A percentile compares a stretch with the other conserved stretches of the same genome.
These are phyloP conservation scores for Calamus simplicifolius DNA, from an alignment of 176 grass and related monocot species.

Conservation along the genomic window DNA sequence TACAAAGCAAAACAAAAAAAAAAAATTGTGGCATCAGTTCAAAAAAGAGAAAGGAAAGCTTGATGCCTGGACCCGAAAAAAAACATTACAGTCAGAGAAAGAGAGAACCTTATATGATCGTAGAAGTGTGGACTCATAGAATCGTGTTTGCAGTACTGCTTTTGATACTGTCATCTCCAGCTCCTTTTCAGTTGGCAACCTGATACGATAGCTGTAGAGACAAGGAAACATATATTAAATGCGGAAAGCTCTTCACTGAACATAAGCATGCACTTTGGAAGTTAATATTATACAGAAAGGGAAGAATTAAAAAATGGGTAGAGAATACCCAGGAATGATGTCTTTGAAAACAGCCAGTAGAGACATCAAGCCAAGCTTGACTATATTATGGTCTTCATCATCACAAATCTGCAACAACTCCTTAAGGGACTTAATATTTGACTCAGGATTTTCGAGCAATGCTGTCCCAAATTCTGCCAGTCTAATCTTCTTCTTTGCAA, in stretches of 20 bases:
- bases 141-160: conserved; percentile 63
- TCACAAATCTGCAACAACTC: conserved; percentile 72
- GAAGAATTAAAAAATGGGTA: conserved; percentile 7
- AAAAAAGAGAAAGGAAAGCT: no score
- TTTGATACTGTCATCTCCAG: conserved; percentile 76
- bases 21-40: no score
- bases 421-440: conserved; percentile 76
- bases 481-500: conserved; percentile 74
- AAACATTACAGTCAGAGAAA: neutral
- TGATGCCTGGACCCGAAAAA: no score
- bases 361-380: conserved; percentile 81
- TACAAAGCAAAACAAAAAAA: no score
- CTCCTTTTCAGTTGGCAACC: conserved; percentile 89
- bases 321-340: conserved; percentile 69
- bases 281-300: neutral
- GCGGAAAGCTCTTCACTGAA: no score
- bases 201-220: conserved; percentile 72
- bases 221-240: neutral
- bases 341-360: conserved; percentile 93
- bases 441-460: conserved; percentile 87
- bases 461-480: conserved; percentile 79
- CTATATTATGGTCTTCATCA: conserved; percentile 63
- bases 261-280: no score
- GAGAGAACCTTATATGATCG: conserved; percentile 74
- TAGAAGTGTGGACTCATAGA: conserved; percentile 84